These are phyloP conservation scores for Teunomyces funiuensis DNA, from an alignment of 805 yeast species.

Conservation along the genomic window DNA sequence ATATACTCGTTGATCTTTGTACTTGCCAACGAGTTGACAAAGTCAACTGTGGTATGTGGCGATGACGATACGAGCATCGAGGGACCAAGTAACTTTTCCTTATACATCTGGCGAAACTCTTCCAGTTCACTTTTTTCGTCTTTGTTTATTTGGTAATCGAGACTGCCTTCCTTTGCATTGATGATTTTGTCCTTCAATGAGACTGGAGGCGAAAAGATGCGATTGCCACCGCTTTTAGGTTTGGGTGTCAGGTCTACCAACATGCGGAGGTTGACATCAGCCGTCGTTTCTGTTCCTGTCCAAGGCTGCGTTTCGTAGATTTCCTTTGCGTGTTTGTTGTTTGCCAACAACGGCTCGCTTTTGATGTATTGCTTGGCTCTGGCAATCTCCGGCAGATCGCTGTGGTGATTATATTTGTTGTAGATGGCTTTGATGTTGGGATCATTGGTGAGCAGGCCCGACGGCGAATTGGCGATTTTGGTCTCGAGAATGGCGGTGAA, in stretches of 20 bases:
- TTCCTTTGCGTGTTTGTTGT: constrained; percentile 31
- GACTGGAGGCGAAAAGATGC: constrained; percentile 20
- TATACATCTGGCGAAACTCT: constrained; percentile 58
- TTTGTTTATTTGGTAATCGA: constrained; percentile 57
- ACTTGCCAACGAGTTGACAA: constrained; percentile 69
- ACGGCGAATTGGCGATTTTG: constrained; percentile 10
- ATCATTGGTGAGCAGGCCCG: constrained; percentile 16
- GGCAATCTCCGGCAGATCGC: neutral
- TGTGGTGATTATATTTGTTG: constrained; percentile 13
- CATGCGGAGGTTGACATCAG: constrained; percentile 55
- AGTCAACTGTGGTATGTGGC: constrained; percentile 45
- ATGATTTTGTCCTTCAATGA: constrained; percentile 43
- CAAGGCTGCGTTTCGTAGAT: constrained; percentile 51
- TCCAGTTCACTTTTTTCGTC: constrained; percentile 27
- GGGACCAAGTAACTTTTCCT: constrained; percentile 63
- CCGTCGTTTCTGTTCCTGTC: constrained; percentile 52
- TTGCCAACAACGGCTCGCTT: constrained; percentile 28
- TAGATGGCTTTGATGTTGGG: constrained; percentile 17
- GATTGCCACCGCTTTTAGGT: constrained; percentile 29
- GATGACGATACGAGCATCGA: constrained; percentile 44
- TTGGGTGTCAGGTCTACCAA: constrained; percentile 47
- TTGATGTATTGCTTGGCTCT: constrained; percentile 21
- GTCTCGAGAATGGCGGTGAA: constrained; percentile 33
- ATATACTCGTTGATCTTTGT: constrained; percentile 64
- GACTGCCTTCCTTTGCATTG: constrained; percentile 61